These are phyloP conservation scores for Pythium dissimile DNA, from an alignment of 352 stramenopile species.

Conservation along the genomic window DNA sequence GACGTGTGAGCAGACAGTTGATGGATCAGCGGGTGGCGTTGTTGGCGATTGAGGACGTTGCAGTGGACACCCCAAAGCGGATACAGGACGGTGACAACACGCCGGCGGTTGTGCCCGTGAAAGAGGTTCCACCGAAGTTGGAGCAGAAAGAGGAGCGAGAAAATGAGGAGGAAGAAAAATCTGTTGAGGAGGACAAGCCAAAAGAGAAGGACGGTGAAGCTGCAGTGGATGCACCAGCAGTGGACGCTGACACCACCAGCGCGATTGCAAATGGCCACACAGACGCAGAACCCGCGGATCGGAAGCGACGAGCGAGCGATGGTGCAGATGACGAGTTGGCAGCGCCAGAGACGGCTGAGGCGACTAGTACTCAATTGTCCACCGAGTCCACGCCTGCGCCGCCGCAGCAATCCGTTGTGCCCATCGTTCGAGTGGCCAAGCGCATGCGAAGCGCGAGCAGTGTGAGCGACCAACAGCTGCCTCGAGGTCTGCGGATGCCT, in stretches of 20 bases:
- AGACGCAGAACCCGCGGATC: constrained; percentile 4
- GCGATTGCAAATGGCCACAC: constrained; percentile 8
- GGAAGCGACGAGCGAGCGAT: constrained; percentile 8
- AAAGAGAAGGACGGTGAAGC: too few species aligned
- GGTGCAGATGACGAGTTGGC: neutral
- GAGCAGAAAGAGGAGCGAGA: constrained; percentile 3
- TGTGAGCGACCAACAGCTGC: neutral
- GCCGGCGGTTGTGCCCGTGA: neutral
- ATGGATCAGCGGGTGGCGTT: constrained; percentile 48
- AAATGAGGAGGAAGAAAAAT: constrained; percentile 15
- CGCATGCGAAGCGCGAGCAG: constrained; percentile 11
- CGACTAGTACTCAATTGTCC: too few species aligned
- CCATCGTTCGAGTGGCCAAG: constrained; percentile 10
- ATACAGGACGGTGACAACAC: constrained; percentile 1
- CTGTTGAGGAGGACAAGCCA: constrained; percentile 3
- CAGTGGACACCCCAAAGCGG: constrained; percentile 19
- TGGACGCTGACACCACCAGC: neutral
- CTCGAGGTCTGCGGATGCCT: neutral
- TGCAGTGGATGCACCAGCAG: constrained; percentile 9
- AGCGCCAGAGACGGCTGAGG: neutral
- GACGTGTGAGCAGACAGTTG: constrained; percentile 47
- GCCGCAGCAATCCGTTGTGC: neutral
- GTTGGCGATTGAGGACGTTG: constrained; percentile 25
- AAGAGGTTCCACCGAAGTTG: neutral
- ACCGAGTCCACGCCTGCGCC: neutral